Percentiles rank a stretch among this genome's conserved stretches.
Conservation (phyloP, 805 yeast species). For the Wickerhamiella sorbophila region DNA sequence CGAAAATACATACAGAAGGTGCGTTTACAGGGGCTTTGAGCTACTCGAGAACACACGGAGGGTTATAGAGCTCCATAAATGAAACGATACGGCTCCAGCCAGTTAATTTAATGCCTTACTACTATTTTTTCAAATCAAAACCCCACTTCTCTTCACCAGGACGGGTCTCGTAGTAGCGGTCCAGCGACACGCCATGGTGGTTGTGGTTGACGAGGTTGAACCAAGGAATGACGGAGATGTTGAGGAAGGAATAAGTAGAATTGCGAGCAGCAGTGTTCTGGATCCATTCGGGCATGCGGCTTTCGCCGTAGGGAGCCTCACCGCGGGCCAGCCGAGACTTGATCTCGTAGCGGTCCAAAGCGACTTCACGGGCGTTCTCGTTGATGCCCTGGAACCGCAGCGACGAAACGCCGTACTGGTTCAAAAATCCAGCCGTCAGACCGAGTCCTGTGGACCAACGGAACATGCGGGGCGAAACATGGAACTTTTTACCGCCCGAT, state of each 20-base stretch:
- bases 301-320: constrained; percentile 48
- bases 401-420: constrained; percentile 52
- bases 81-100: no score
- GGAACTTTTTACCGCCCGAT: constrained; percentile 34
- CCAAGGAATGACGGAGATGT: constrained; percentile 57
- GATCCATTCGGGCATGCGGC: constrained; percentile 50
- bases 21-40: no score
- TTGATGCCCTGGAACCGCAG: constrained; percentile 64
- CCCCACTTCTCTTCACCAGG: constrained; percentile 50
- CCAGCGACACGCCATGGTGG: constrained; percentile 63
- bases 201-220: constrained; percentile 71
- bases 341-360: constrained; percentile 58
- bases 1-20: no score
- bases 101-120: no score
- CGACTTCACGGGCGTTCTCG: constrained; percentile 60
- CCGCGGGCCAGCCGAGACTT: constrained; percentile 52
- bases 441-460: constrained; percentile 54
- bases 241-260: constrained; percentile 54
- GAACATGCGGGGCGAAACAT: constrained; percentile 42
- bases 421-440: constrained; percentile 53
- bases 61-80: no score
- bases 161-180: constrained; percentile 35
- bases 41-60: no score
- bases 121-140: constrained; percentile 21
- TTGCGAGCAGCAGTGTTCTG: constrained; percentile 66